Evolutionary conservation across 495 filamentous ascomycete genomes (phyloP), one percentile per base, ranked within the genome.

Genomic region (Halenospora varia): DNA sequence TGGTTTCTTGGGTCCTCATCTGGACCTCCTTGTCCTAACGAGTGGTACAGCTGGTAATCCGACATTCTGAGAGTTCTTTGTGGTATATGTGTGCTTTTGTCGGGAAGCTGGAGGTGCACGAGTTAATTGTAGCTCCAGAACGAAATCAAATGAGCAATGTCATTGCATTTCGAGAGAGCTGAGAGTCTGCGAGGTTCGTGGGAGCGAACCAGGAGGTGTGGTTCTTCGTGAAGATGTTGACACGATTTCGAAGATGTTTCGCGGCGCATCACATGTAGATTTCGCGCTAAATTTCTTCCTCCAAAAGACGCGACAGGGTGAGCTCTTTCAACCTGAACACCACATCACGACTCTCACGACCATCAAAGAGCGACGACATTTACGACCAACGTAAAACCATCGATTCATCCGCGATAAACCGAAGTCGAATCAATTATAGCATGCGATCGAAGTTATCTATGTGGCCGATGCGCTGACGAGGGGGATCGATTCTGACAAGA

Each of bases 41-140:
- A 74, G 68, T 92, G 85, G 74, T 90, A 93, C 80, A 87, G 86
- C 63, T 80, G 71, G 73, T 84, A 87, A 66, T 93, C 87, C 62
- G 87, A 81, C 89, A 93, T 90, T 2, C 56, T 50, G 45, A 45
- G 42, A 40, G 13, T n/a, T n/a, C 15, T 9, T 9, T 8, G 13
- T 20, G 13, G 4, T 46, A 9, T 4, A 17, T 6, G 15, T 46
- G 42, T 17, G 13, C 29, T 35, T 13, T 35, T 13, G 29, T 35
- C 29, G 29, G 29, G 29, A 13, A 13, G 13, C 29, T 4, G 29
- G 29, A 13, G 29, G 13, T 35, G 29, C 29, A 35, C 29, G 6
- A 35, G 29, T 35, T 13, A 13, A 13, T 4, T 46, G 15, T 46
- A 4, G 42, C 8, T 17, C 17, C 8, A 17, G 6, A 17, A 17